These are phyloP conservation scores for Aspergillus brunneoviolaceus DNA, from an alignment of 2,329 filamentous ascomycete genomes.

Conservation along the genomic window DNA sequence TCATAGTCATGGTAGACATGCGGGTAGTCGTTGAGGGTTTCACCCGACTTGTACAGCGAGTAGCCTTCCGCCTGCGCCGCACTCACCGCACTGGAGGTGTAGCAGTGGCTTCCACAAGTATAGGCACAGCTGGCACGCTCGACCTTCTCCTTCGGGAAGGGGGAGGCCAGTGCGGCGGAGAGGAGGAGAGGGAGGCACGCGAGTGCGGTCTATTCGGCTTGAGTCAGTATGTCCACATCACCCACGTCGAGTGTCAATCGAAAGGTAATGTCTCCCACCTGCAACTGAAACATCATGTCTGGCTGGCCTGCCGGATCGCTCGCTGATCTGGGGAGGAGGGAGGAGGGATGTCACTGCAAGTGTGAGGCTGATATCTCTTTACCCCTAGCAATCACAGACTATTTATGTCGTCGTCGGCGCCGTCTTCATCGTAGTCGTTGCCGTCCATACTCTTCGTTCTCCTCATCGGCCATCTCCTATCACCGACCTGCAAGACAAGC, in stretches of 20 bases:
- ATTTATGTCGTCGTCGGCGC: no score
- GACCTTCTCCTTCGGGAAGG: slow-evolving; percentile 24
- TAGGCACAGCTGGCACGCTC: slow-evolving; percentile 47
- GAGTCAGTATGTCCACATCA: neutral
- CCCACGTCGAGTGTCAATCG: no score
- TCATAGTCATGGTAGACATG: slow-evolving; percentile 64
- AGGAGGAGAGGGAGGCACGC: slow-evolving; percentile 22
- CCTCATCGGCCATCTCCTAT: no score
- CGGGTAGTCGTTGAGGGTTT: slow-evolving; percentile 51
- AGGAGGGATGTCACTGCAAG: no score
- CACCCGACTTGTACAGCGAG: slow-evolving; percentile 46
- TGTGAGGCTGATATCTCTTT: no score
- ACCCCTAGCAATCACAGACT: no score
- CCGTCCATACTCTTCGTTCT: no score
- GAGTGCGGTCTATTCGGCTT: slow-evolving; percentile 9
- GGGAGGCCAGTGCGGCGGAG: slow-evolving; percentile 25
- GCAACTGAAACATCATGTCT: neutral
- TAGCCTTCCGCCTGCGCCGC: slow-evolving; percentile 55
- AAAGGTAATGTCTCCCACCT: neutral
- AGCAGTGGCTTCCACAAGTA: slow-evolving; percentile 56
- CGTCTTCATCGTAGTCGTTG: no score
- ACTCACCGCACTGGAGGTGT: slow-evolving; percentile 51
- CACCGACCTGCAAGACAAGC: no score
- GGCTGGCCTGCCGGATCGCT: no score
- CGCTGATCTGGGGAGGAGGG: no score